Base-by-base conservation (phyloP, 129 eudicot species). In the Arctium lappa region DNA sequence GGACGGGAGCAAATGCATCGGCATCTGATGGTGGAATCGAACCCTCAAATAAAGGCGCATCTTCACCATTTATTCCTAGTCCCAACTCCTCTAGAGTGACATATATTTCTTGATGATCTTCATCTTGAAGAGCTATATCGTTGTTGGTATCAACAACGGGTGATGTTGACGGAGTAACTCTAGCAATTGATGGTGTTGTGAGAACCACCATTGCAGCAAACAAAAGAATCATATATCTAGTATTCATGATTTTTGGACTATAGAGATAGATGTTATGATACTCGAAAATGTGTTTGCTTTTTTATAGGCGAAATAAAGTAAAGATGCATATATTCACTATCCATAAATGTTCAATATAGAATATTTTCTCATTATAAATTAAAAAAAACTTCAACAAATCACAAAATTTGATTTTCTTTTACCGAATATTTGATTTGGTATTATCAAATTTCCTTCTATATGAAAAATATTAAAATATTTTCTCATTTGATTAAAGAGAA, bases 181-280 rank as follows among this genome's bases (percentile, higher is more conserved):
- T 84, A 56, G 83, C 80, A 34, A 30, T 63, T 36, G 83, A 62
- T 62, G 48, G 71, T 73, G 76, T 73, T 65, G 75, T 42, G 75
- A 84, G 76, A 79, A 73, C 76, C 80, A 73, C 87, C 80, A 79
- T 78, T 22, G 80, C 83, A 42, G 73, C 22, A 12, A 79, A 74
- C 34, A 73, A 38, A 84, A 73, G 34, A 42, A 79, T 42, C 60
- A 84, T 72, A 18, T 13, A 15, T 62, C 33, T 73, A 5, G 79
- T 62, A 32, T 84, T 73, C 83, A 42, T 84, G 86, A 56, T 32
- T 83, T 13, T 66, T 56, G 0, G 37, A 10, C 48, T 7, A 48
- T 2, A n/a, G n/a, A 65, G 31, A 50, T 53, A 5, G 80, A 72
- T 60, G 77, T 5, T 79, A 42, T 33, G 83, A 18, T 63, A 5